These are phyloP conservation scores for Nakazawaea peltata DNA, from an alignment of 805 yeast species.

Conservation along the genomic window DNA sequence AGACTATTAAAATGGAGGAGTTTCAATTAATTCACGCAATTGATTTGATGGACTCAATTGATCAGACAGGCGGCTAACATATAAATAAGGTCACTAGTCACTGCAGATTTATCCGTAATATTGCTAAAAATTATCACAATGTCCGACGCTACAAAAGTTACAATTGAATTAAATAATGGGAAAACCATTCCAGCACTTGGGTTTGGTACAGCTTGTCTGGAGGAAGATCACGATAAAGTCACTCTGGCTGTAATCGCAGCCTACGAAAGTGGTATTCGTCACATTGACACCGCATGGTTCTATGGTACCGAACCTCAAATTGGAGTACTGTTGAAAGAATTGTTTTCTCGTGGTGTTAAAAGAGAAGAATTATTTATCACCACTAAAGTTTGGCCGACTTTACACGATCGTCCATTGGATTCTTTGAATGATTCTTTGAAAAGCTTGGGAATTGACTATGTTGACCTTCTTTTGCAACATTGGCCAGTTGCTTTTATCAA, in stretches of 20 bases:
- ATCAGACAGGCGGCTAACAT: too few species aligned
- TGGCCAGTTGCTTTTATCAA: constrained; percentile 41
- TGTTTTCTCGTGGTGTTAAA: constrained; percentile 38
- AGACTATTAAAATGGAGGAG: too few species aligned
- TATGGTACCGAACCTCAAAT: constrained; percentile 36
- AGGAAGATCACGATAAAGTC: constrained; percentile 25
- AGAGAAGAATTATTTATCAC: constrained; percentile 59
- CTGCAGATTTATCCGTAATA: too few species aligned
- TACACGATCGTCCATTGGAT: constrained; percentile 29
- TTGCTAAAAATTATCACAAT: too few species aligned
- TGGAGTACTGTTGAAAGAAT: constrained; percentile 38
- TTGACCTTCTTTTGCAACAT: constrained; percentile 38
- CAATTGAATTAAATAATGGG: constrained; percentile 43
- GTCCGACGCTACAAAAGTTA: constrained; percentile 8
- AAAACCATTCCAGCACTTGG: constrained; percentile 58
- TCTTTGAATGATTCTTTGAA: constrained; percentile 32
- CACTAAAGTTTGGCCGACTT: constrained; percentile 59
- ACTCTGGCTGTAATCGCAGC: constrained; percentile 48
- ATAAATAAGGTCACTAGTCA: too few species aligned
- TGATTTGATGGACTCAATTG: too few species aligned
- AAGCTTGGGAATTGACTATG: constrained; percentile 35
- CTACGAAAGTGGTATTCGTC: constrained; percentile 40
- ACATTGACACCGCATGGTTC: constrained; percentile 45
- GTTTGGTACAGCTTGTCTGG: constrained; percentile 45
- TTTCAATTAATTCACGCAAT: too few species aligned